Evolutionary conservation across 257 asterid species (phyloP).

Genomic region (Nicotiana obtusifolia): DNA sequence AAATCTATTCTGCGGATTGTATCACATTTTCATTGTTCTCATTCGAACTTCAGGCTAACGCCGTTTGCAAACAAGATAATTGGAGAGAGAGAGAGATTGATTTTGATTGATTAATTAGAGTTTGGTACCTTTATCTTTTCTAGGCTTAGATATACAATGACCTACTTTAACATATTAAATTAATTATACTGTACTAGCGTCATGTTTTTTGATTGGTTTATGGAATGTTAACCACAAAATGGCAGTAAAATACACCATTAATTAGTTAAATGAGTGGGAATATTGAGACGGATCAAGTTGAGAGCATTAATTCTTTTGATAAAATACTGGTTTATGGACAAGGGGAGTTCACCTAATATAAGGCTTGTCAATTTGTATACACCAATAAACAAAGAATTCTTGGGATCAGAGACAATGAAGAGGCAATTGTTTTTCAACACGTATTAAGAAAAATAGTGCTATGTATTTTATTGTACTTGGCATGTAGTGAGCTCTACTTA

Average conservation of each 20-base stretch:
- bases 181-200: background rate
- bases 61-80: background rate
- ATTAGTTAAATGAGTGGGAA: constrained; percentile 5
- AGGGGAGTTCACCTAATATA: constrained; percentile 21
- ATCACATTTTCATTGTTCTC: background rate
- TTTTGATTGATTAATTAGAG: background rate
- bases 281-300: background rate
- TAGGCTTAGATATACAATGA: background rate
- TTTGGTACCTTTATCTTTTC: background rate
- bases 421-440: constrained; percentile 11
- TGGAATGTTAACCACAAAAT: background rate
- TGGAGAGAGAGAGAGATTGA: background rate
- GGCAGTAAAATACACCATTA: background rate
- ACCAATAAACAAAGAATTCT: background rate
- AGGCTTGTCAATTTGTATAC: background rate
- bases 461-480: background rate
- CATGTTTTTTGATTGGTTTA: background rate
- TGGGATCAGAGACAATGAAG: constrained; percentile 16
- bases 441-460: background rate
- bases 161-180: background rate
- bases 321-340: background rate
- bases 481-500: background rate
- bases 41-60: background rate
- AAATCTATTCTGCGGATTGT: background rate
- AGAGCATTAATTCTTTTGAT: background rate